Evolutionary conservation across 257 asterid genomes (phyloP), one percentile per base, ranked within the genome.

Genomic region (Primulina eburnea): DNA sequence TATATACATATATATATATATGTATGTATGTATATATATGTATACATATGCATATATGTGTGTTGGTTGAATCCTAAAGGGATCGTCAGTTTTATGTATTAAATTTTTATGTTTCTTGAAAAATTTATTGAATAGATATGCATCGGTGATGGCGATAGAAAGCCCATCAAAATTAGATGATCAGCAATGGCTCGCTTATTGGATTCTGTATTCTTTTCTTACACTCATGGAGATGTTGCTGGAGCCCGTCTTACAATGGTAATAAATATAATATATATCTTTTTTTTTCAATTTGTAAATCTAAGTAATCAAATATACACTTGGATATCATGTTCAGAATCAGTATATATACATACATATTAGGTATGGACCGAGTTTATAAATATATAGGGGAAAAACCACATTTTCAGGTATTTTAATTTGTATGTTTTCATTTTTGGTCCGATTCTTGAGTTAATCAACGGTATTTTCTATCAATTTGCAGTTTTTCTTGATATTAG

Each of bases 131-230:
- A 40, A 43, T 14, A 82, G 87, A 71, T 82, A 82, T 57, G 84
- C 84, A 8, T 82, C 87, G 10, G 84, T 82, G 71, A 77, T 82
- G 62, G 87, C 87, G 30, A 82, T 82, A 38, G 87, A 82, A 52
- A 82, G 81, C 78, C 55, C 79, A 21, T 75, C 87, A 20, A 82
- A 82, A 30, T 16, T 75, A 10, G 87, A 82, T 8, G 87, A 82
- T 64, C 82, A 82, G 24, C 87, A 82, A 67, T 82, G 87, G 87
- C 82, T 82, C 14, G 87, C 87, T 34, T 82, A 82, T 56, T 82
- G 87, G 87, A 82, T 82, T 43, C 28, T 82, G n/a, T 82, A 82
- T 65, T 82, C 87, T 5, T 82, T 82, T 56, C 67, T 78, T 24
- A 79, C 87, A 5, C 87, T 82, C 2, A 56, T 77, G 77, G 87